phyloP scores from a whole-genome alignment of 2,329 filamentous ascomycete species.

The Colletotrichum abscissum region DNA sequence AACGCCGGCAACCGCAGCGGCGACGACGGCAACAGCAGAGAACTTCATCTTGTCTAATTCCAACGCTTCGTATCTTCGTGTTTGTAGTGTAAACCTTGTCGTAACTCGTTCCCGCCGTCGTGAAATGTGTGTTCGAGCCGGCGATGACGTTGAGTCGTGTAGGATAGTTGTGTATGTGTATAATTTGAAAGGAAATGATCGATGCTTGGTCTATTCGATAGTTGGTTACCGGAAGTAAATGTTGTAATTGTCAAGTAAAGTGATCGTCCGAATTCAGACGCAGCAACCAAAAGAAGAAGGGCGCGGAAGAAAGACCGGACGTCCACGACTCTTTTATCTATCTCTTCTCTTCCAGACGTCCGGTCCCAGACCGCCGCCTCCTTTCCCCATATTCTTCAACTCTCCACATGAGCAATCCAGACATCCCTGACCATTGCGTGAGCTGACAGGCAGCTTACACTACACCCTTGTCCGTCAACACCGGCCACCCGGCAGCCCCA shows the following conservation, averaged over 20 bases:
- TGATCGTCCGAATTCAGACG: slow-evolving; percentile 22
- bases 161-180: neutral
- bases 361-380: neutral
- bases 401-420: neutral
- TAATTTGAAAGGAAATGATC: neutral
- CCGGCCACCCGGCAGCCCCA: neutral
- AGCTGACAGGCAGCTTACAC: neutral
- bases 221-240: neutral
- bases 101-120: neutral
- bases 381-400: slow-evolving; percentile 3
- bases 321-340: slow-evolving; percentile 9
- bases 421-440: neutral
- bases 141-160: neutral
- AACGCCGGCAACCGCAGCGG: slow-evolving; percentile 18
- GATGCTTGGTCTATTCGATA: slow-evolving; percentile 8
- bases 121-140: neutral
- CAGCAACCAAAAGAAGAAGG: neutral
- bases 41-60: slow-evolving; percentile 21
- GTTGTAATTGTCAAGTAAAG: neutral
- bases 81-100: neutral
- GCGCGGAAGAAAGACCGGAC: neutral
- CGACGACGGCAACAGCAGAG: slow-evolving; percentile 16
- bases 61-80: neutral
- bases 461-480: neutral
- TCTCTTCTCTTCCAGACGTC: neutral